Evolutionary conservation across 148 eudicot species (phyloP).

Genomic region (Chenopodium suecicum): DNA sequence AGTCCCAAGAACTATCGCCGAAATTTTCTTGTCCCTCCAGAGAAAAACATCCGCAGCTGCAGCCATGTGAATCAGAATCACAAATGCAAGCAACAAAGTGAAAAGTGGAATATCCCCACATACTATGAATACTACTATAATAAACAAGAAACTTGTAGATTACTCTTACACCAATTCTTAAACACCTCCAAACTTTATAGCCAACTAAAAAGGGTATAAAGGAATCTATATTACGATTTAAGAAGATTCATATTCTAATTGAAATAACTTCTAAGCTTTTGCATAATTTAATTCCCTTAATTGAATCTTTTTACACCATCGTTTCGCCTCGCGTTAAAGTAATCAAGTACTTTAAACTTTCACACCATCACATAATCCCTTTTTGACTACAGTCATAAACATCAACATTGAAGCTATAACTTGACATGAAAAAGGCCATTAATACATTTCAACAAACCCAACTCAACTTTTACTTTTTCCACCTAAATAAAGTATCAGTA

Average conservation of each 20-base stretch:
- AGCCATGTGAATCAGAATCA: slow-evolving; percentile 20
- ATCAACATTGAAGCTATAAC: background rate
- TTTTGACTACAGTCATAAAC: background rate
- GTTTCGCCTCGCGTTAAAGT: background rate
- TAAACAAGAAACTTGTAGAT: background rate
- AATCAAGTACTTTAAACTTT: background rate
- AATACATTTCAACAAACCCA: background rate
- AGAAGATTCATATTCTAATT: background rate
- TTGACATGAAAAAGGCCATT: background rate
- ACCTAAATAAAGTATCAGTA: background rate
- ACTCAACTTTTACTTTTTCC: background rate
- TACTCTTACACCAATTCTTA: background rate
- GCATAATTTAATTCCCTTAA: background rate
- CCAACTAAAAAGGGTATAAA: background rate
- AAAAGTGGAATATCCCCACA: background rate
- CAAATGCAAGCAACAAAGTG: background rate
- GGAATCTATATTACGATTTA: background rate
- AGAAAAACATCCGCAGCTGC: slow-evolving; percentile 91
- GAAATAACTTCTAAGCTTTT: background rate
- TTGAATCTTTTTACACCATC: background rate
- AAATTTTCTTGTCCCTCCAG: slow-evolving; percentile 91
- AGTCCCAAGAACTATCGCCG: slow-evolving; percentile 64
- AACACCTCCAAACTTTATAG: background rate
- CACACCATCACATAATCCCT: background rate
- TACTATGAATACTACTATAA: background rate